These are phyloP conservation scores for Zoysia pacifica DNA, from an alignment of 176 grass and related monocot species.

Conservation along the genomic window DNA sequence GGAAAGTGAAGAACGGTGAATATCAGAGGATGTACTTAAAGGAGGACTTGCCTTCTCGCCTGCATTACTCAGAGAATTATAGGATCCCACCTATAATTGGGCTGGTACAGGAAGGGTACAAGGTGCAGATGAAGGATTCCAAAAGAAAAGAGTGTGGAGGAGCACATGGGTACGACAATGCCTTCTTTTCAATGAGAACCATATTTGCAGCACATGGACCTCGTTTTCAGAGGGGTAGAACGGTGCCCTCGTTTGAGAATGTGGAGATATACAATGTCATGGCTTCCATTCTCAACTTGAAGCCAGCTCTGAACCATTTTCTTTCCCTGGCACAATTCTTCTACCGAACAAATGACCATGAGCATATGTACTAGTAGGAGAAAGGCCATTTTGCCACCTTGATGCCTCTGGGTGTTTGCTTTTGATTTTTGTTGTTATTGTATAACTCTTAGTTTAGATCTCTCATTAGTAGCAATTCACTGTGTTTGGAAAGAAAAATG, in stretches of 20 bases:
- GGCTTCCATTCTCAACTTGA: constrained; percentile 68
- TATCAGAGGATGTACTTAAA: constrained; percentile 84
- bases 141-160: constrained; percentile 73
- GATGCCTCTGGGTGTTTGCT: constrained; percentile 18
- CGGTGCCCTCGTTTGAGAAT: constrained; percentile 80
- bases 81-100: constrained; percentile 86
- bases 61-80: constrained; percentile 74
- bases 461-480: constrained; percentile 18
- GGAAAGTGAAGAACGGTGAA: constrained; percentile 67
- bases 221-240: constrained; percentile 66
- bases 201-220: constrained; percentile 80
- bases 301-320: constrained; percentile 68
- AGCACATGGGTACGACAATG: constrained; percentile 82
- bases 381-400: neutral
- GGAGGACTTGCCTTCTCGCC: constrained; percentile 68
- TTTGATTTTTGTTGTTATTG: constrained; percentile 47
- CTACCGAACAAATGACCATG: constrained; percentile 48
- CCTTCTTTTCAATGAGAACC: constrained; percentile 92
- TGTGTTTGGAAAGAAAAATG: constrained; percentile 10
- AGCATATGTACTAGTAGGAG: constrained; percentile 1
- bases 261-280: constrained; percentile 93
- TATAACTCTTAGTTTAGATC: constrained; percentile 36
- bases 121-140: constrained; percentile 55
- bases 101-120: constrained; percentile 79
- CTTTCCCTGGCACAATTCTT: constrained; percentile 69